Conservation (phyloP, 1,139 yeast species). For the Pichia terricola region DNA sequence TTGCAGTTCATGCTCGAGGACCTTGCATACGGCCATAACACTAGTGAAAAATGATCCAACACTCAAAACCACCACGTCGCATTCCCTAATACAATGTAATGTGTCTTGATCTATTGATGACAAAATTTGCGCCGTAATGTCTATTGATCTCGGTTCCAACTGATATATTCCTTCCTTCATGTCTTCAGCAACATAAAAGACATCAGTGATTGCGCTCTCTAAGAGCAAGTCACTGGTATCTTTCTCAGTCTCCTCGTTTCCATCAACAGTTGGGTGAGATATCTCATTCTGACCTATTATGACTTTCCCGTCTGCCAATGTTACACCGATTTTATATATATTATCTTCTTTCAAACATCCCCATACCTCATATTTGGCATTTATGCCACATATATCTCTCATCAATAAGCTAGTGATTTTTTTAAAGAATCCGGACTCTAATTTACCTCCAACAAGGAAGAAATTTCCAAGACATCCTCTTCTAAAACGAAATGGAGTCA, state of each 20-base stretch:
- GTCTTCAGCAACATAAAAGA: slow-evolving; percentile 70
- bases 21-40: background rate
- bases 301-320: slow-evolving; percentile 55
- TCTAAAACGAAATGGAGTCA: too few relatives aligned
- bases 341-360: too few relatives aligned
- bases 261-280: slow-evolving; percentile 53
- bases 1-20: background rate
- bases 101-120: too few relatives aligned
- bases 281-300: slow-evolving; percentile 94
- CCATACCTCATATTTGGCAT: slow-evolving; percentile 40
- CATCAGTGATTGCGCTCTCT: slow-evolving; percentile 63
- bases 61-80: slow-evolving; percentile 62
- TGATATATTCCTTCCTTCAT: too few relatives aligned
- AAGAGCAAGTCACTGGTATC: slow-evolving; percentile 33
- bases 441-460: too few relatives aligned
- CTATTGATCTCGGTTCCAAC: background rate
- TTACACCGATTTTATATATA: slow-evolving; percentile 79
- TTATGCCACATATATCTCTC: slow-evolving; percentile 56
- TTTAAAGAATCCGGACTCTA: too few relatives aligned
- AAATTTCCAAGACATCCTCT: too few relatives aligned
- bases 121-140: background rate
- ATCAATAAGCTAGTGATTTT: slow-evolving; percentile 56
- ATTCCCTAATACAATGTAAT: too few relatives aligned
- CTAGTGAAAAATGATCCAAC: slow-evolving; percentile 79
- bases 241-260: background rate